Evolutionary conservation across 768 basidiomycete genomes (phyloP).

Genomic region (Russula earlei): DNA sequence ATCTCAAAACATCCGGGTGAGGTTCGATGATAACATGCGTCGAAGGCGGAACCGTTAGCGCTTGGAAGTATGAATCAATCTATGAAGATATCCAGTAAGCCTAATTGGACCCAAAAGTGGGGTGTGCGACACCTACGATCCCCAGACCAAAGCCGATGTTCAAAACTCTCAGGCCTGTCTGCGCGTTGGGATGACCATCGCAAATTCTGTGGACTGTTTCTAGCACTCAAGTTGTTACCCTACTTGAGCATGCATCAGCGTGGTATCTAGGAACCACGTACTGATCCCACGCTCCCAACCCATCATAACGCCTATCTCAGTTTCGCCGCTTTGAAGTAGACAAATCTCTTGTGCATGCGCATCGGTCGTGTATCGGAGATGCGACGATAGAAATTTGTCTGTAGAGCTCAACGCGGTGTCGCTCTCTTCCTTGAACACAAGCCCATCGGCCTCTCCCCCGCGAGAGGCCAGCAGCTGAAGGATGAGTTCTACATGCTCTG

Average conservation of each 20-base stretch:
- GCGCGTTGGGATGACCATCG: conserved; percentile 36
- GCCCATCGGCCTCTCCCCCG: conserved; percentile 24
- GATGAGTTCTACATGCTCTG: conserved; percentile 49
- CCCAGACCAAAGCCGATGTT: conserved; percentile 95
- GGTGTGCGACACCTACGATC: conserved; percentile 45
- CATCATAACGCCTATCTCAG: conserved; percentile 99
- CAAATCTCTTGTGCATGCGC: conserved; percentile 77
- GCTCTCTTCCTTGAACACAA: conserved; percentile 43
- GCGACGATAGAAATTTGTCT: conserved; percentile 60
- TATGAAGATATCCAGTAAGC: conserved; percentile 25
- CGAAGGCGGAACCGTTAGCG: conserved; percentile 44
- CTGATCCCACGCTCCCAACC: conserved; percentile 89
- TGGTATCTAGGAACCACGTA: conserved; percentile 25
- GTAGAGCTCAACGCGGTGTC: conserved; percentile 51
- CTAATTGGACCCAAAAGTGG: not conserved
- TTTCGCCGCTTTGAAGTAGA: conserved; percentile 47
- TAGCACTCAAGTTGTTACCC: conserved; percentile 43
- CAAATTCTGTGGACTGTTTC: conserved; percentile 66
- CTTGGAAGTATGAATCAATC: conserved; percentile 81
- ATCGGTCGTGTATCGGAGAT: conserved; percentile 60
- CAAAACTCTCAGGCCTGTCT: conserved; percentile 51
- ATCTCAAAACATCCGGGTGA: conserved; percentile 80
- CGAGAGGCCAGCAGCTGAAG: conserved; percentile 51
- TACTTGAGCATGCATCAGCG: conserved; percentile 17
- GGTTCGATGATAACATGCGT: conserved; percentile 90